Base-by-base conservation (phyloP, 331 rosid species). In the Rosa hybrid region DNA sequence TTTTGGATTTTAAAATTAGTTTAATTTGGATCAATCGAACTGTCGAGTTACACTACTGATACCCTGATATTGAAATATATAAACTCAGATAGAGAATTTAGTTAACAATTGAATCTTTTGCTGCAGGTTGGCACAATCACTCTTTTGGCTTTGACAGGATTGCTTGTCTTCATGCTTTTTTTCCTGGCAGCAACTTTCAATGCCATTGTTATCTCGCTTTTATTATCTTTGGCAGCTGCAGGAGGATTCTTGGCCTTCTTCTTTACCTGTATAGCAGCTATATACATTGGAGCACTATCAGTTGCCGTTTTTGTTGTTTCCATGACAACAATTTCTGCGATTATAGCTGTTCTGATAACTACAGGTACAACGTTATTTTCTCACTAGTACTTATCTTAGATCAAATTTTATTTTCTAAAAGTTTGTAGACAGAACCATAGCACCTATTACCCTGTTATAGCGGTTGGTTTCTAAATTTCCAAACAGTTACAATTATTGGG, bases 231-330 rank as follows among this genome's bases (percentile, higher is more conserved):
- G 87, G 99, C 88, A 20, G 92, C 85, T 39, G 94, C 94, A 10
- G 99, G 96, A 84, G 97, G 99, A 53, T 92, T 91, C 86, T 82
- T 95, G 89, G 96, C 96, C 67, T 72, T 95, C 73, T 91, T 90
- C 91, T 92, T 92, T 68, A 88, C 91, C 50, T 87, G 77, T 67
- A 83, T 90, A 48, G 77, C 92, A 16, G 92, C 86, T 30, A 85
- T 90, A 87, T 94, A 90, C 77, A 78, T 92, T 23, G 98, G 91
- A 80, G 98, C 96, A 77, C 69, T 92, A 74, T 82, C 88, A 38
- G 76, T 89, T 16, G 89, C 98, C 73, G 64, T 87, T 39, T 83
- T 91, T 78, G 91, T 87, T 67, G 77, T 92, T 78, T 84, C 94
- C 73, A 71, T 88, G 0, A 82, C 88, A 44, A 81, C 83, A 27